Conservation (phyloP, 371 early-diverging fungal genomes). For the Dichotomocladium elegans region DNA sequence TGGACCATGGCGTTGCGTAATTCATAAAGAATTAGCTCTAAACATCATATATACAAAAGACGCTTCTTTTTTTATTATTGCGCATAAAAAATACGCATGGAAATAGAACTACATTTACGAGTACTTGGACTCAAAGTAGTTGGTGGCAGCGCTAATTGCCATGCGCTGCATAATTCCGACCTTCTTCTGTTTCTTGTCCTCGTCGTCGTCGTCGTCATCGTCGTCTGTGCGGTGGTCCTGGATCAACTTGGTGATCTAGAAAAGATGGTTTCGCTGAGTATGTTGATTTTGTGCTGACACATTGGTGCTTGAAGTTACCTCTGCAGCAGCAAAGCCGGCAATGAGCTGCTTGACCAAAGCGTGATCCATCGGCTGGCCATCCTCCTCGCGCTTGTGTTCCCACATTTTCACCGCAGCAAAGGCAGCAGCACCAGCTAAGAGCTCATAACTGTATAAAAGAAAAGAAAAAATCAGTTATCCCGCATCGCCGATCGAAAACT, state of each 20-base stretch:
- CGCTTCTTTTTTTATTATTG: too few relatives aligned
- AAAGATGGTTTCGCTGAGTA: background rate
- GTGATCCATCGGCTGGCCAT: slow-evolving; percentile 35
- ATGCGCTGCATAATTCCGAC: slow-evolving; percentile 9
- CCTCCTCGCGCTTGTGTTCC: slow-evolving; percentile 37
- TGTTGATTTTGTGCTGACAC: background rate
- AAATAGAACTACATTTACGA: too few relatives aligned
- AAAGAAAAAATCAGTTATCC: slow-evolving; percentile 25
- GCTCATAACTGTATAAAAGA: slow-evolving; percentile 35
- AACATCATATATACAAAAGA: too few relatives aligned
- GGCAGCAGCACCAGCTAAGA: slow-evolving; percentile 62
- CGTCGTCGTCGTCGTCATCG: slow-evolving; percentile 17
- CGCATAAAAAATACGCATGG: too few relatives aligned
- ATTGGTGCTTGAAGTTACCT: slow-evolving; percentile 16
- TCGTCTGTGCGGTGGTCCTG: slow-evolving; percentile 21
- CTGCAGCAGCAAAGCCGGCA: slow-evolving; percentile 48
- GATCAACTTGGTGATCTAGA: slow-evolving; percentile 29
- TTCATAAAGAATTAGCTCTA: too few relatives aligned
- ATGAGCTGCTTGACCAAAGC: slow-evolving; percentile 47
- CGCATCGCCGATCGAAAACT: too few relatives aligned
- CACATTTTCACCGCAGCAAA: slow-evolving; percentile 49
- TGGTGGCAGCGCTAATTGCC: slow-evolving; percentile 12
- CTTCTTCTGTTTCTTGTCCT: slow-evolving; percentile 10
- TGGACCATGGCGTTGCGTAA: too few relatives aligned
- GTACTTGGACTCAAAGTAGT: slow-evolving; percentile 15